Evolutionary conservation across 176 grass and related monocot genomes (phyloP).

Genomic region (Triticum urartu): DNA sequence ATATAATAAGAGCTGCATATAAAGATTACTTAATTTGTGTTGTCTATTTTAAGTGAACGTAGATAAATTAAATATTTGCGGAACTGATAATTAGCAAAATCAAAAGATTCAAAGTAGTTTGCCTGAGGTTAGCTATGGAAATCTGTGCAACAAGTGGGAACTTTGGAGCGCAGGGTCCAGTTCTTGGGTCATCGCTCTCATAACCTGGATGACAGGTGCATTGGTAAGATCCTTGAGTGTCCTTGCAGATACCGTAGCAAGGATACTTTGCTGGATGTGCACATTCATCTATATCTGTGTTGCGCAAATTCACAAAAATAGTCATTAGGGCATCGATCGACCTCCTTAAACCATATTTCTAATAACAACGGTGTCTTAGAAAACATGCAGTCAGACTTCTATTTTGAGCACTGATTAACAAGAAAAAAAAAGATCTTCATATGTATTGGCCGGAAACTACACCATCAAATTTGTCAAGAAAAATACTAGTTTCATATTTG

Average conservation of each 20-base stretch:
- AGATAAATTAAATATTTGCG: no score
- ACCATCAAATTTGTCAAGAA: no score
- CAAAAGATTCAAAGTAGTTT: no score
- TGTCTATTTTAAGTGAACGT: no score
- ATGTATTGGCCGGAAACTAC: no score
- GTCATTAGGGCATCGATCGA: not conserved
- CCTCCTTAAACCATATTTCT: no score
- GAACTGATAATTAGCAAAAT: no score
- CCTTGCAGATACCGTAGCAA: not conserved
- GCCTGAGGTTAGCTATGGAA: not conserved
- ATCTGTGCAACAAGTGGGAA: not conserved
- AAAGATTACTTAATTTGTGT: no score
- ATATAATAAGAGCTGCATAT: no score
- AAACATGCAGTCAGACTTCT: no score
- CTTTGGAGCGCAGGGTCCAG: not conserved
- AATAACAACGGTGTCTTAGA: no score
- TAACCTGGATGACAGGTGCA: not conserved
- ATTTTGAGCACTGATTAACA: not conserved
- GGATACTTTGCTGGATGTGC: not conserved
- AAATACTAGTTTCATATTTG: no score
- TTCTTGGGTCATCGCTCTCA: not conserved
- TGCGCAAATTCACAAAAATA: not conserved
- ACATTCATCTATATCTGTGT: not conserved
- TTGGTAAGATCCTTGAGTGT: not conserved
- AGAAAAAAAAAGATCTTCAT: not conserved